A percentile compares a stretch with the other conserved stretches of the same genome.
These are phyloP conservation scores for Penicillium concentricum DNA, from an alignment of 2,329 filamentous ascomycete species.

Conservation along the genomic window DNA sequence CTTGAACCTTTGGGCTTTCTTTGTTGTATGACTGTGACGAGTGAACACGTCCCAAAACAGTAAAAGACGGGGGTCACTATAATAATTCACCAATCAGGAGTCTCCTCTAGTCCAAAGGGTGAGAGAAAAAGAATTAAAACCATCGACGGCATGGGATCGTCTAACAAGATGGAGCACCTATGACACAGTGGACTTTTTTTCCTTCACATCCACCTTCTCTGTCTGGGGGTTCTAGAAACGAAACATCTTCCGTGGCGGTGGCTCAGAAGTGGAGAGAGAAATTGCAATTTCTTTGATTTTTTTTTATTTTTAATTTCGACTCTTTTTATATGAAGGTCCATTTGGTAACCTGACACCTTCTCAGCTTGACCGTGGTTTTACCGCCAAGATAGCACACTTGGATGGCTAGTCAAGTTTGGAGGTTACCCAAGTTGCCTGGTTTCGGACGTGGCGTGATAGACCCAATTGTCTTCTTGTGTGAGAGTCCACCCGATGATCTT, in stretches of 20 bases:
- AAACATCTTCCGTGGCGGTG: conserved; percentile 25
- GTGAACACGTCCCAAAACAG: background rate
- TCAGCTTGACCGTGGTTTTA: conserved; percentile 4
- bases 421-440: conserved; percentile 7
- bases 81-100: background rate
- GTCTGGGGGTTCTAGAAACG: conserved; percentile 29
- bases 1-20: background rate
- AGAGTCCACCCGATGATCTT: conserved; percentile 7
- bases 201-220: conserved; percentile 8
- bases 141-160: conserved; percentile 1
- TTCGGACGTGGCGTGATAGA: conserved; percentile 17
- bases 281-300: conserved; percentile 1
- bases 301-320: background rate
- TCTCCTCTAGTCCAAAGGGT: background rate
- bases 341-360: background rate
- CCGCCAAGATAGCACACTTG: background rate
- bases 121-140: background rate
- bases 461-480: background rate
- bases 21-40: conserved; percentile 19
- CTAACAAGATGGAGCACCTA: conserved; percentile 3
- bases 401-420: conserved; percentile 1
- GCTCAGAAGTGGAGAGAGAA: conserved; percentile 17
- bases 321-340: background rate
- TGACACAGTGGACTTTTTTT: conserved; percentile 4
- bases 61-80: background rate